These are phyloP conservation scores for Babesia ovata DNA, from an alignment of 169 alveolate genomes.

Conservation along the genomic window DNA sequence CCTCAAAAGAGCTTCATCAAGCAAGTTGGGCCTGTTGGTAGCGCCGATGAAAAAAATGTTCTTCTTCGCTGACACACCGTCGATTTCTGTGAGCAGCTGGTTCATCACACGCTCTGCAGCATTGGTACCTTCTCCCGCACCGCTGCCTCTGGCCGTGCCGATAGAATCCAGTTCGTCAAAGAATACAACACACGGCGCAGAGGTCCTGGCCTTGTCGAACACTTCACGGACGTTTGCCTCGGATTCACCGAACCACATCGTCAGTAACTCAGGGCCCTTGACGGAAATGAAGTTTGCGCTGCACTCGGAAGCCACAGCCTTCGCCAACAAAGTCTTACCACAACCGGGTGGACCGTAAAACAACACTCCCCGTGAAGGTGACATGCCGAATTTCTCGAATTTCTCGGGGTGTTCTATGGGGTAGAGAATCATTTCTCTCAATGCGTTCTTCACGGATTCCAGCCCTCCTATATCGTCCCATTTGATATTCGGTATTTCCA, in stretches of 20 bases:
- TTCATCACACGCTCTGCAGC: slow-evolving; percentile 99
- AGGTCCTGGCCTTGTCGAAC: slow-evolving; percentile 98
- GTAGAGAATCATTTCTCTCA: slow-evolving; percentile 97
- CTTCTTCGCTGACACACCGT: slow-evolving; percentile 98
- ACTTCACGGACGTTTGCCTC: slow-evolving; percentile 99
- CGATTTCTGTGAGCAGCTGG: slow-evolving; percentile 99
- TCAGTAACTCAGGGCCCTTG: slow-evolving; percentile 97
- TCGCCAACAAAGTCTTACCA: slow-evolving; percentile 98
- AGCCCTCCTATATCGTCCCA: slow-evolving; percentile 99
- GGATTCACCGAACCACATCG: slow-evolving; percentile 99
- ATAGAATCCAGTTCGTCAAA: slow-evolving; percentile 99
- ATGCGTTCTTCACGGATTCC: slow-evolving; percentile 92
- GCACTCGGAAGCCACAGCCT: slow-evolving; percentile 99
- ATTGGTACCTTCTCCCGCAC: slow-evolving; percentile 95
- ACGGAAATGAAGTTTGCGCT: slow-evolving; percentile 98
- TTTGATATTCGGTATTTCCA: slow-evolving; percentile 97
- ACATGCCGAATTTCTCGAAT: slow-evolving; percentile 97
- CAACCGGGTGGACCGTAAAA: slow-evolving; percentile 99
- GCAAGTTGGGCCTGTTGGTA: slow-evolving; percentile 98
- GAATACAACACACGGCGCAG: slow-evolving; percentile 99
- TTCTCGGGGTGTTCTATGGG: slow-evolving; percentile 97
- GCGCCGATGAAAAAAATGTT: slow-evolving; percentile 99
- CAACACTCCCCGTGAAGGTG: slow-evolving; percentile 98
- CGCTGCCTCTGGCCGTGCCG: slow-evolving; percentile 96
- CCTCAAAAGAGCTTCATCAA: slow-evolving; percentile 98